Evolutionary conservation across 2,329 filamentous ascomycete species (phyloP), one percentile per base, ranked within the genome.

Genomic region (Cladosporium sp.): DNA sequence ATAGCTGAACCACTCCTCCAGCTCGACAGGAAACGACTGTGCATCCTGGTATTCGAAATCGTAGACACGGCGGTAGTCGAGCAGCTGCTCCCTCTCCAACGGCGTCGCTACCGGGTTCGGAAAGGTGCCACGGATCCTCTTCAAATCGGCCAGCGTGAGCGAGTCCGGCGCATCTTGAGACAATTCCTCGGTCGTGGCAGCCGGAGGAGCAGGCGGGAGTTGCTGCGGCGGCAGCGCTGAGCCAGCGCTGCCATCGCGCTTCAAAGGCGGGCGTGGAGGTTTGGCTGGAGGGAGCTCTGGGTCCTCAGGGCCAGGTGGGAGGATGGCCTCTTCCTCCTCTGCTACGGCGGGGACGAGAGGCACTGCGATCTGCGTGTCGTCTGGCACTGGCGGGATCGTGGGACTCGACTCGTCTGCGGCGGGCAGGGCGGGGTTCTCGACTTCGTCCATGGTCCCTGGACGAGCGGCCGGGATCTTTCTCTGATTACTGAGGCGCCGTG

Each of bases 1-100:
- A 79, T 98, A 97, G 62, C 90, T 88, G 78, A 99, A 99, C 95
- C 95, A 99, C 80, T 99, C 95, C 76, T 98, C 92, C 57, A 99
- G 84, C 81, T 99, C 95, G 69, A 95, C 92, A 21, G 91, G 88
- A 72, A 96, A 89, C 0, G 77, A 79, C 21, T 82, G 80, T 8
- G 82, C 78, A 73, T 84, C 82, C 56, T 79, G 75, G 69, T 84
- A 84, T 33, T 77, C 86, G 76, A 97, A 99, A 67, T 95, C 93
- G 81, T 99, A 99, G 57, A 82, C 72, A 56, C 70, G 70, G 40
- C 72, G 70, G 14, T 74, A 58, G 7, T 70, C 71, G 69, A 68
- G 77, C n/a, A 76, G 57, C 64, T 72, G 68, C 64, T 74, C 71
- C 60, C 70, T 71, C 37, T 66, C 69, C 21, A 70, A 68, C 8